Evolutionary conservation across 2,329 filamentous ascomycete species (phyloP), one percentile per base, ranked within the genome.

Genomic region (Aspergillus novoparasiticus): DNA sequence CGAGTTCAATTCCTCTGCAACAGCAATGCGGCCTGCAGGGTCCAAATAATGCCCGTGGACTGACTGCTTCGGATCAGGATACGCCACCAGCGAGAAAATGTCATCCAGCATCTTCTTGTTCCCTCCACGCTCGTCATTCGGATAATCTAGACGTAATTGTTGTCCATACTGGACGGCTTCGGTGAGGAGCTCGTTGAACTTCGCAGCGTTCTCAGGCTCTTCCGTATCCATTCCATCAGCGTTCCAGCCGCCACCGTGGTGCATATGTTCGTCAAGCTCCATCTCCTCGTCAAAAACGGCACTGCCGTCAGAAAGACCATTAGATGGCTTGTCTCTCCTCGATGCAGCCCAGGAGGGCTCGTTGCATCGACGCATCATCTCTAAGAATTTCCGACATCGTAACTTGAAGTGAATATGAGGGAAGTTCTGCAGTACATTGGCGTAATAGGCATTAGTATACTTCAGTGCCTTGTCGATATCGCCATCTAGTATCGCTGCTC

Each of bases 1-100:
- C 64, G 92, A 92, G 78, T 98, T 98, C 61, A 99, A 83, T 77
- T 97, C 94, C 80, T 99, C 95, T 10, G 94, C 94, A 46, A 98
- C 92, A 21, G 87, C 84, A 21, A 89, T 87, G 50, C 95, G 84
- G 1, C 92, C 93, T 58, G 86, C 87, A 45, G 86, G 84, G 71
- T 96, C 92, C 62, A 99, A 82, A 64, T 97, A 81, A 73, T 92
- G 90, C 19, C 90, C 89, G 63, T 97, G 86, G 63, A 90, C 87
- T 66, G 91, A 92, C 69, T 89, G 87, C 19, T 90, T 84, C 0
- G 94, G 92, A 73, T 97, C 92, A 41, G 87, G 80, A 73, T 98
- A 99, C 1, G 94, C 94, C 67, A 98, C 86, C 60, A 97, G 82
- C 8, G 93, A 91, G 79, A 95, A 97, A 1, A 96, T 94, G 67